Percentiles rank a stretch among this genome's conserved stretches.
phyloP scores from a whole-genome alignment of 257 asterid genomes.

The Fraxinus quadrangulata region DNA sequence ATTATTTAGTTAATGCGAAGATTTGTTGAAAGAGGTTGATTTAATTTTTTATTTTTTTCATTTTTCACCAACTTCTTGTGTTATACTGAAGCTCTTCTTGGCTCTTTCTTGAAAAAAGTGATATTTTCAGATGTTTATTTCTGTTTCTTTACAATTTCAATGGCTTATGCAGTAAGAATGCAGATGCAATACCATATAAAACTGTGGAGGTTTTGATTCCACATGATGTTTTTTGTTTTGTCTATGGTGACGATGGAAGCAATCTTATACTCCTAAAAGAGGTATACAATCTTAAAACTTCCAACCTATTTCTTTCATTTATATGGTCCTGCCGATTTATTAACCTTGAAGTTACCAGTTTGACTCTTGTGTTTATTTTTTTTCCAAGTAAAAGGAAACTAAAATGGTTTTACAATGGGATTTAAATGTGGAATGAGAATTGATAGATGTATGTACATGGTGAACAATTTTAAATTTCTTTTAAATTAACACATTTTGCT shows the following conservation, averaged over 20 bases:
- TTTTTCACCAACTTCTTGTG: background rate
- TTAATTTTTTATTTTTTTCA: background rate
- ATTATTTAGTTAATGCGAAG: background rate
- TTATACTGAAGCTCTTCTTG: background rate
- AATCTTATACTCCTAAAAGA: slow-evolving; percentile 35
- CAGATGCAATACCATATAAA: slow-evolving; percentile 17
- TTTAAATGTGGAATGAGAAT: background rate
- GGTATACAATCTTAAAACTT: slow-evolving; percentile 26
- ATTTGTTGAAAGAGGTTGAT: background rate
- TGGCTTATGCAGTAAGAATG: slow-evolving; percentile 21
- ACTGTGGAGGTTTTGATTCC: slow-evolving; percentile 29
- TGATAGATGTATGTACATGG: too few species aligned
- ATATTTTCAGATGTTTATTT: background rate
- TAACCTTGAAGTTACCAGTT: background rate
- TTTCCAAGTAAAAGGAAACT: background rate
- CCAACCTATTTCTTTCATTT: background rate
- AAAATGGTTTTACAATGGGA: background rate
- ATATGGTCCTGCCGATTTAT: background rate
- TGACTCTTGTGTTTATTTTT: background rate
- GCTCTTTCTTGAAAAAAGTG: background rate
- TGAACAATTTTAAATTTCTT: too few species aligned
- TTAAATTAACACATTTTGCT: too few species aligned
- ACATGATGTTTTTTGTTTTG: slow-evolving; percentile 20
- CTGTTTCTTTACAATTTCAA: background rate
- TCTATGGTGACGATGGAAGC: slow-evolving; percentile 41